A percentile compares a stretch with the other conserved stretches of the same genome.
Evolutionary conservation across 768 basidiomycete genomes (phyloP).

Genomic region (Agaricus blazei): DNA sequence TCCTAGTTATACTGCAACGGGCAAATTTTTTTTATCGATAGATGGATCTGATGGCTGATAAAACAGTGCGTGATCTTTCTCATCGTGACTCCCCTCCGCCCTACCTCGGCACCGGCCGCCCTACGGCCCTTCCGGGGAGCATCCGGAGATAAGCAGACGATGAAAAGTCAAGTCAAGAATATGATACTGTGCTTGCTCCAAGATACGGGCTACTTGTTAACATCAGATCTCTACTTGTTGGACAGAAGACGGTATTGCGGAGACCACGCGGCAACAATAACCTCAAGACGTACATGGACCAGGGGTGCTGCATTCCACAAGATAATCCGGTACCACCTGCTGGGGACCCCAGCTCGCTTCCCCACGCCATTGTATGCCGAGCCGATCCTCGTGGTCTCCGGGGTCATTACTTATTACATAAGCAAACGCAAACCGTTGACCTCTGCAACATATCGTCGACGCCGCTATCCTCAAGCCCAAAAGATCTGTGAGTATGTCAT

Average conservation of each 20-base stretch:
- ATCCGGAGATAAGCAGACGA: background rate
- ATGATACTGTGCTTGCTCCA: background rate
- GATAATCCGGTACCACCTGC: background rate
- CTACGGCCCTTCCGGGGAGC: background rate
- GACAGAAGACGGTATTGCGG: constrained; percentile 75
- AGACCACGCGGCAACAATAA: constrained; percentile 75
- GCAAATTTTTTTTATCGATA: constrained; percentile 58
- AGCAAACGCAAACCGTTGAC: constrained; percentile 16
- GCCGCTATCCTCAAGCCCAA: constrained; percentile 46
- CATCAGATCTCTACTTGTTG: constrained; percentile 19
- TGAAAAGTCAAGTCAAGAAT: no score
- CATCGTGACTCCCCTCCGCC: constrained; percentile 38
- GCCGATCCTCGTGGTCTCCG: background rate
- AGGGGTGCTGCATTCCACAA: constrained; percentile 70
- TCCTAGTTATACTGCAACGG: constrained; percentile 55
- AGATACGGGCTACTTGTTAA: constrained; percentile 4
- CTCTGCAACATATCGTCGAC: constrained; percentile 24
- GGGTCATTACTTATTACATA: constrained; percentile 20
- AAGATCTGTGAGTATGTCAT: constrained; percentile 47
- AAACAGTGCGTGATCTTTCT: constrained; percentile 33
- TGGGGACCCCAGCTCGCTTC: constrained; percentile 7
- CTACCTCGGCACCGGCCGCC: constrained; percentile 16
- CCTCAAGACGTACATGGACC: constrained; percentile 77
- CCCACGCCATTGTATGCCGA: background rate
- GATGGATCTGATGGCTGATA: constrained; percentile 49